phyloP scores from a whole-genome alignment of 2,329 filamentous ascomycete species.

The Calcarisporium arbuscula region DNA sequence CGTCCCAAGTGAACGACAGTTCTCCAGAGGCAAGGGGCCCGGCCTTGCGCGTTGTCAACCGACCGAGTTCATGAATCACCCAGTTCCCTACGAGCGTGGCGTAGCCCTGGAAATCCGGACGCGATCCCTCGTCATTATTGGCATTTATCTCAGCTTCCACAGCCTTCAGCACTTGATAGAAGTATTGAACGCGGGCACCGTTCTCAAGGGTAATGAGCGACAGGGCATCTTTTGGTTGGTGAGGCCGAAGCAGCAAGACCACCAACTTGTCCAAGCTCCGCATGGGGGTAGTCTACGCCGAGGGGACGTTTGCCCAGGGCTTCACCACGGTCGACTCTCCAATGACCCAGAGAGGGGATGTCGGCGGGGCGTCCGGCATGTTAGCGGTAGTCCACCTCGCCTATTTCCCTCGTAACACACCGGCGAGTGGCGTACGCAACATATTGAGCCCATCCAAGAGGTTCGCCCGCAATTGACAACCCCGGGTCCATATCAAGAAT shows the following conservation, averaged over 20 bases:
- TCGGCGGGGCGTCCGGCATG: conserved; percentile 93
- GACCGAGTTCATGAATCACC: conserved; percentile 72
- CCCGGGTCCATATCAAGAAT: conserved; percentile 73
- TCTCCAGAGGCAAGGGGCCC: conserved; percentile 24
- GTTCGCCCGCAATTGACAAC: conserved; percentile 74
- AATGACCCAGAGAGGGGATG: conserved; percentile 73
- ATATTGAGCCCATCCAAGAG: conserved; percentile 92
- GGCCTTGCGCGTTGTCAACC: conserved; percentile 50
- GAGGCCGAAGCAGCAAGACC: conserved; percentile 57
- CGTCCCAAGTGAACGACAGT: conserved; percentile 36
- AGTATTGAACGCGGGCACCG: conserved; percentile 76
- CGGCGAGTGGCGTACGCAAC: no score
- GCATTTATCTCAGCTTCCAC: conserved; percentile 28
- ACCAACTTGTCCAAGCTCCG: conserved; percentile 58
- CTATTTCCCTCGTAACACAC: conserved; percentile 92
- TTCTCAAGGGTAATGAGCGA: conserved; percentile 72
- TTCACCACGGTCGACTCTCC: conserved; percentile 62
- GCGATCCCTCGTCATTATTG: conserved; percentile 12
- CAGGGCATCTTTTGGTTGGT: conserved; percentile 76
- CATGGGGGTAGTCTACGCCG: conserved; percentile 69
- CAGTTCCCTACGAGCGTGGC: conserved; percentile 52
- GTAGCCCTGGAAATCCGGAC: conserved; percentile 25
- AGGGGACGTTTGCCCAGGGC: conserved; percentile 43
- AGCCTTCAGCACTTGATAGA: conserved; percentile 56
- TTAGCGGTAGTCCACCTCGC: conserved; percentile 96